phyloP scores from a whole-genome alignment of 306 rosid genomes.

The Vachellia collinsii region DNA sequence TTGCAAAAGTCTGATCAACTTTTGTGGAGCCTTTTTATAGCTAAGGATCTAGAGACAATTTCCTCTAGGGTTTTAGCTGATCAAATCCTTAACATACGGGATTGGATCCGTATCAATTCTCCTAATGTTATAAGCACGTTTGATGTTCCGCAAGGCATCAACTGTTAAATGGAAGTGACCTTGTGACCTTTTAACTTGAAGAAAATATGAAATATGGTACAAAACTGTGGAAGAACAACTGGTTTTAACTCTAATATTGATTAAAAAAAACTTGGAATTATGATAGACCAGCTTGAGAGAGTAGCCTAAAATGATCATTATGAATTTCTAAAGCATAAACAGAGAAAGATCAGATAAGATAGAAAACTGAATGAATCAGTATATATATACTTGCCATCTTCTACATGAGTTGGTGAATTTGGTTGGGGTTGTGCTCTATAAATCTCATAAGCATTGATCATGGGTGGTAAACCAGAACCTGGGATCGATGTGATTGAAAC shows the following conservation, averaged over 20 bases:
- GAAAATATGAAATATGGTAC: background rate
- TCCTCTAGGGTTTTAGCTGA: too few species aligned
- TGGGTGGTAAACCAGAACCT: constrained; percentile 7
- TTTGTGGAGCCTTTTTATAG: too few species aligned
- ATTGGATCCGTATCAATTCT: too few species aligned
- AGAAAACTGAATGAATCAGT: background rate
- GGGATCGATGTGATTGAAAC: background rate
- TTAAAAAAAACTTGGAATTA: background rate
- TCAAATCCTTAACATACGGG: too few species aligned
- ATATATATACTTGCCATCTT: constrained; percentile 14
- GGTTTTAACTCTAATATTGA: background rate
- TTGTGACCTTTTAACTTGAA: background rate
- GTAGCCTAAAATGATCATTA: background rate
- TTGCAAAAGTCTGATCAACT: too few species aligned
- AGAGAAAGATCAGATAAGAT: background rate
- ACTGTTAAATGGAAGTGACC: constrained; percentile 12
- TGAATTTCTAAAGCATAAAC: background rate
- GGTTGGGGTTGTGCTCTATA: background rate
- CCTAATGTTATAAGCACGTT: constrained; percentile 3
- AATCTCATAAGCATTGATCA: constrained; percentile 38
- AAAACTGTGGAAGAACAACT: background rate
- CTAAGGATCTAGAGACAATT: too few species aligned
- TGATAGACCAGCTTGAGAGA: background rate
- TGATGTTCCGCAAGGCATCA: constrained; percentile 22
- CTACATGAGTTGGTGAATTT: constrained; percentile 16